Evolutionary conservation across 805 yeast species (phyloP).

Genomic region (Starmerella khaoyaiensis): DNA sequence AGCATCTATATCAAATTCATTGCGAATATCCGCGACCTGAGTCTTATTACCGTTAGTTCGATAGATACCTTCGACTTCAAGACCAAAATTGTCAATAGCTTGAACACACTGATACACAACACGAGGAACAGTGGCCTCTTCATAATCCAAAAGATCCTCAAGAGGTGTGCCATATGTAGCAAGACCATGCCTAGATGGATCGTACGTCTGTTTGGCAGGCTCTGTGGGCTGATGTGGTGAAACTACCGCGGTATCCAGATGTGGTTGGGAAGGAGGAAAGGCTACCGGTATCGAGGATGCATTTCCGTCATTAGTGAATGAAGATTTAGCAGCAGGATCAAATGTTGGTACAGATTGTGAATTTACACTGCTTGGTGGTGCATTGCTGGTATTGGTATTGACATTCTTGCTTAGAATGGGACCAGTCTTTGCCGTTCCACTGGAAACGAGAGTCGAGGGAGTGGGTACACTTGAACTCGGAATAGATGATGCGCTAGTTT

Average conservation of each 20-base stretch:
- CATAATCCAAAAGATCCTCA: constrained; percentile 62
- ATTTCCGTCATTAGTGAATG: too few species aligned
- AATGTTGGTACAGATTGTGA: too few species aligned
- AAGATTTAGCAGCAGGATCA: too few species aligned
- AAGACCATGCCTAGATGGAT: constrained; percentile 25
- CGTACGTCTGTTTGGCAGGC: constrained; percentile 13
- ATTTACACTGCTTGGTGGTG: neutral
- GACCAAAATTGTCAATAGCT: constrained; percentile 73
- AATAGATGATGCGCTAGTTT: constrained; percentile 9
- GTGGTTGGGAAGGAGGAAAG: too few species aligned
- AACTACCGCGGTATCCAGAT: too few species aligned
- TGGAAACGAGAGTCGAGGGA: constrained; percentile 15
- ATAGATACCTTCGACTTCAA: constrained; percentile 79
- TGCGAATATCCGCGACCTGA: constrained; percentile 59
- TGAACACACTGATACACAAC: constrained; percentile 80
- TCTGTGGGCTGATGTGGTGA: too few species aligned
- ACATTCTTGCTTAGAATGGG: constrained; percentile 18
- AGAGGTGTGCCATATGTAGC: constrained; percentile 73
- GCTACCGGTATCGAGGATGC: too few species aligned
- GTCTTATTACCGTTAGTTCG: constrained; percentile 68
- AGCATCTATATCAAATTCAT: constrained; percentile 53
- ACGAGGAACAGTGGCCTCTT: constrained; percentile 84
- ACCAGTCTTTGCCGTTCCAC: constrained; percentile 24
- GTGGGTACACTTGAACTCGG: constrained; percentile 13
- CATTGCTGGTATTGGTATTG: neutral